A percentile compares a stretch with the other conserved stretches of the same genome.
Evolutionary conservation across 2,329 filamentous ascomycete species (phyloP).

Genomic region (Ophiocordyceps camponoti-rufipedis): DNA sequence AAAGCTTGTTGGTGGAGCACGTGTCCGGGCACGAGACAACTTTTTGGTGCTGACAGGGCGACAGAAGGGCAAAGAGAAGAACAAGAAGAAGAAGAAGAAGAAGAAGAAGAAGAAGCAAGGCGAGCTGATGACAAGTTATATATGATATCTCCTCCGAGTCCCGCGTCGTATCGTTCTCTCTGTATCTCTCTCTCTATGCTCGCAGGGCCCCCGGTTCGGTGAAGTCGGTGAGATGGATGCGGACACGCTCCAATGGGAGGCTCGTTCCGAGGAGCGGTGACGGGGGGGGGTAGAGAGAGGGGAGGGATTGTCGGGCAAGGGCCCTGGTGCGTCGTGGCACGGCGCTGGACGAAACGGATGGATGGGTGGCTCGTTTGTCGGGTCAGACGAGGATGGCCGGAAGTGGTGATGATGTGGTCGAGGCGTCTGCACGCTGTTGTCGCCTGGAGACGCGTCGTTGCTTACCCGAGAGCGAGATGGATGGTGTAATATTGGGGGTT

Average conservation of each 20-base stretch:
- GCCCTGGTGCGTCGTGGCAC: not conserved
- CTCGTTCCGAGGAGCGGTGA: not conserved
- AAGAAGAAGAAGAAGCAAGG: not conserved
- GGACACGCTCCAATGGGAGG: not conserved
- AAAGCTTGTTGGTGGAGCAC: not conserved
- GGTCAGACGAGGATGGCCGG: not conserved
- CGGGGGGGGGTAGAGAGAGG: not conserved
- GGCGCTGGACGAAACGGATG: not conserved
- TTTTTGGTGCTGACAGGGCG: not conserved
- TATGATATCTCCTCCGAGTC: not conserved
- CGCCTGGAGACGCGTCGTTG: too few species aligned
- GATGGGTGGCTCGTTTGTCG: not conserved
- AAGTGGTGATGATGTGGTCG: too few species aligned
- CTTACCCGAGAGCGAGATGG: too few species aligned
- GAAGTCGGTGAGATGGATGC: conserved; percentile 6
- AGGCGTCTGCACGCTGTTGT: too few species aligned
- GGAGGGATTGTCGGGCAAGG: not conserved
- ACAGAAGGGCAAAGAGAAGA: not conserved
- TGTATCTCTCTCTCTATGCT: not conserved
- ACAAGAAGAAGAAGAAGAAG: not conserved
- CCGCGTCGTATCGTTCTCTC: not conserved
- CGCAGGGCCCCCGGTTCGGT: conserved; percentile 3
- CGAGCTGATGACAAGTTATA: not conserved
- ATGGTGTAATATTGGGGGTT: too few species aligned
- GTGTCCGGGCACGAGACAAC: not conserved